Conservation (phyloP, 768 basidiomycete species). For the Rossbeevera mucosa region DNA sequence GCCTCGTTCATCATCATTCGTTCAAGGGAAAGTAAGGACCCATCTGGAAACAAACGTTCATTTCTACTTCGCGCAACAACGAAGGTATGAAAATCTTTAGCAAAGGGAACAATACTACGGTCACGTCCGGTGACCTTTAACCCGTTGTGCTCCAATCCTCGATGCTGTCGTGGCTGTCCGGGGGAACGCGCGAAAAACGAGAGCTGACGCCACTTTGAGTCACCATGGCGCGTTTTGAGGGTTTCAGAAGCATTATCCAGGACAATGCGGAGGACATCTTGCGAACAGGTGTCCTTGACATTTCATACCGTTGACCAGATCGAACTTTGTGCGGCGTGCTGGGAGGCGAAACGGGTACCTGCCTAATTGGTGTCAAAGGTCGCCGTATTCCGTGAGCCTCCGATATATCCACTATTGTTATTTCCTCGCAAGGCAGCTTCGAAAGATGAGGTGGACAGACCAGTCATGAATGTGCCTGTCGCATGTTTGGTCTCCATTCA, state of each 20-base stretch:
- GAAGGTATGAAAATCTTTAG: constrained; percentile 2
- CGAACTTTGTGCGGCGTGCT: constrained; percentile 26
- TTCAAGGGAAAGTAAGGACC: background rate
- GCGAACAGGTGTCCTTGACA: constrained; percentile 9
- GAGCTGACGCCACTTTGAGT: constrained; percentile 4
- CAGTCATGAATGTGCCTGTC: constrained; percentile 4
- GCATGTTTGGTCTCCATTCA: constrained; percentile 4
- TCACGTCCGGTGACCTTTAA: background rate
- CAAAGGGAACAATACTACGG: constrained; percentile 2
- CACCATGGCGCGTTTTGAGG: constrained; percentile 4
- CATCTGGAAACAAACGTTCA: background rate
- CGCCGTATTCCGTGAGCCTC: background rate
- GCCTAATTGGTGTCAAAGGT: constrained; percentile 22
- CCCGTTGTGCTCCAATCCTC: constrained; percentile 33
- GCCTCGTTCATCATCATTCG: background rate
- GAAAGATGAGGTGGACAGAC: constrained; percentile 1
- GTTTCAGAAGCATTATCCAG: constrained; percentile 25
- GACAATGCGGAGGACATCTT: constrained; percentile 23
- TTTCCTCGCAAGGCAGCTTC: constrained; percentile 8
- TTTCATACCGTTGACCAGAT: constrained; percentile 9
- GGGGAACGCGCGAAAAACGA: constrained; percentile 7
- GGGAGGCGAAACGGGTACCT: constrained; percentile 16
- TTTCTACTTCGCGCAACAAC: background rate
- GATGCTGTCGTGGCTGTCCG: constrained; percentile 31
- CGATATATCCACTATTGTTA: background rate